These are phyloP conservation scores for Elymus sibiricus DNA, from an alignment of 176 grass and related monocot species.

Conservation along the genomic window DNA sequence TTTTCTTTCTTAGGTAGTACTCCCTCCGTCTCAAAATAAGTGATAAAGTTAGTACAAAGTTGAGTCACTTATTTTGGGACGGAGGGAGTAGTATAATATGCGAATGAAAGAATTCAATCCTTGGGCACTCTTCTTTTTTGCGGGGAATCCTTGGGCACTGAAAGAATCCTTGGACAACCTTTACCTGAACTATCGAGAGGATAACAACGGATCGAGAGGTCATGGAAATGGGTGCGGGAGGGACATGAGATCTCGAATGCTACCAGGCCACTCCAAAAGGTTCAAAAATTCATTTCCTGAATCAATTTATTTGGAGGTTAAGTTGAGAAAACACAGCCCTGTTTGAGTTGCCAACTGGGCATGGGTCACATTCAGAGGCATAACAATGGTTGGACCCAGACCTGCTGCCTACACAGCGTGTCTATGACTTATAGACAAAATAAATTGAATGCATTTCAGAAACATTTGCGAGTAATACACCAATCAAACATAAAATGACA, in stretches of 20 bases:
- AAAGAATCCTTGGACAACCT: not conserved
- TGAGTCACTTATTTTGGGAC: no score
- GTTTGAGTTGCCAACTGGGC: not conserved
- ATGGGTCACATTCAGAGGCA: not conserved
- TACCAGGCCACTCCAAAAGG: not conserved
- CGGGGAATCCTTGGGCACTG: not conserved
- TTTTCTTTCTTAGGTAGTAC: no score
- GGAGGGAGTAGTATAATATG: no score
- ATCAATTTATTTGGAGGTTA: not conserved
- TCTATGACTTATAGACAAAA: not conserved
- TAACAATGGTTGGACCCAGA: not conserved
- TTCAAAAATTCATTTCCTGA: not conserved
- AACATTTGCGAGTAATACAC: not conserved
- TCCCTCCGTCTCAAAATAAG: no score
- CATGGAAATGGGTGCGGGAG: not conserved
- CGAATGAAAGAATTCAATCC: not conserved
- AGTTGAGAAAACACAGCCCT: not conserved
- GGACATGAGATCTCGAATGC: not conserved
- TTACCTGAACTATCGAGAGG: not conserved
- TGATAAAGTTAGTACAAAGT: no score
- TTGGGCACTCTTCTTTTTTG: not conserved
- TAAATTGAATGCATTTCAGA: not conserved
- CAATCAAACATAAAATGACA: not conserved
- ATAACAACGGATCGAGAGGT: not conserved
- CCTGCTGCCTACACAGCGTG: not conserved